A percentile compares a stretch with the other conserved stretches of the same genome.
These are phyloP conservation scores for Amanita brunnescens DNA, from an alignment of 768 basidiomycete species.

Conservation along the genomic window DNA sequence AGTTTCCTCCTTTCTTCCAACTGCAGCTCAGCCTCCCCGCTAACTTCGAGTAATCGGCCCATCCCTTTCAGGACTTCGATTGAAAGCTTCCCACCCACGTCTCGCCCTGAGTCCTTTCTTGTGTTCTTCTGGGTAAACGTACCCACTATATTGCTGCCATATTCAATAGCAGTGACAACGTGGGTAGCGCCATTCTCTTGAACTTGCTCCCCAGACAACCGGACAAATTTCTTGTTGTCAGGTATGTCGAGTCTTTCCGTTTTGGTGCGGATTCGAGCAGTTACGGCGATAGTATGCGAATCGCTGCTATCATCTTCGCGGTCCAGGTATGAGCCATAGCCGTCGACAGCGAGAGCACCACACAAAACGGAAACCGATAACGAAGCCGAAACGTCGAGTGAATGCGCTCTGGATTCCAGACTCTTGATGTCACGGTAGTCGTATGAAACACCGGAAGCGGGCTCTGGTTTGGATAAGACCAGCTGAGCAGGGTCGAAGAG, in stretches of 20 bases:
- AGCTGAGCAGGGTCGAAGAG: not conserved
- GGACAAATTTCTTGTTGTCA: not conserved
- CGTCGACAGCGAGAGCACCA: constrained; percentile 3
- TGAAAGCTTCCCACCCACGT: not conserved
- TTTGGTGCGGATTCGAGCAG: constrained; percentile 5
- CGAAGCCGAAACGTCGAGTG: constrained; percentile 15
- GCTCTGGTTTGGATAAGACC: not conserved
- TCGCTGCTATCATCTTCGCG: constrained; percentile 7
- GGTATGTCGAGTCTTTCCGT: constrained; percentile 5
- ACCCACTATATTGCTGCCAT: constrained; percentile 11
- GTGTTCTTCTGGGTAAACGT: constrained; percentile 8
- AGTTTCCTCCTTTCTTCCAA: not conserved
- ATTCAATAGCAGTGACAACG: constrained; percentile 12
- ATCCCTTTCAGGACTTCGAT: constrained; percentile 4
- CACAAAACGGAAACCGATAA: constrained; percentile 17
- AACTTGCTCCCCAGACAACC: not conserved
- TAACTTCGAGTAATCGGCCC: constrained; percentile 6
- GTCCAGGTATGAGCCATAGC: constrained; percentile 8
- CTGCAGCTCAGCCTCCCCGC: constrained; percentile 3
- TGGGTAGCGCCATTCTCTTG: constrained; percentile 9
- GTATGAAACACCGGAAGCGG: not conserved
- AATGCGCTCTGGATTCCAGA: not conserved
- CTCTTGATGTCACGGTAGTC: not conserved
- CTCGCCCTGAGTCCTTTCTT: not conserved
- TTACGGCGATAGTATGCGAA: constrained; percentile 6